Percentiles rank a stretch among this genome's conserved stretches.
Conservation (phyloP, 2,329 filamentous ascomycete species). For the Pestalotiopsis sp. region DNA sequence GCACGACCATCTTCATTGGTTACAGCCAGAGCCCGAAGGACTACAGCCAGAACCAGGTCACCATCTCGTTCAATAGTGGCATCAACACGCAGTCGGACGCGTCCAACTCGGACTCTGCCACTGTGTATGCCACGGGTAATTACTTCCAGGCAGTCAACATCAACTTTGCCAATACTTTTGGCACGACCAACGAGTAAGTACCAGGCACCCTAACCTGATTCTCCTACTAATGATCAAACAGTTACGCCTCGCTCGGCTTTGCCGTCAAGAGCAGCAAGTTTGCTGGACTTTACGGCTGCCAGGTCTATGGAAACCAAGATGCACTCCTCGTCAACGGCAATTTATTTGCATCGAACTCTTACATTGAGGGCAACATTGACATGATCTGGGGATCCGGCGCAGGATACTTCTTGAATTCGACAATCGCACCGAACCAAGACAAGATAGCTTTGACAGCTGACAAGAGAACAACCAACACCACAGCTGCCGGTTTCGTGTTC, state of each 20-base stretch:
- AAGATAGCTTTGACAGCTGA: constrained; percentile 33
- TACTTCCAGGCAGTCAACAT: constrained; percentile 41
- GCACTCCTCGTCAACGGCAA: constrained; percentile 46
- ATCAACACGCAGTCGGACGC: constrained; percentile 38
- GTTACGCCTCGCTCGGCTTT: constrained; percentile 40
- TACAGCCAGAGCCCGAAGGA: constrained; percentile 38
- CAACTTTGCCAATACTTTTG: constrained; percentile 41
- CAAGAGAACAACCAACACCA: constrained; percentile 41
- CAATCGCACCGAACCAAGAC: constrained; percentile 33
- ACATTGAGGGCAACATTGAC: constrained; percentile 42
- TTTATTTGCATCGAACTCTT: constrained; percentile 42
- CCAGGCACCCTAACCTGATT: neutral
- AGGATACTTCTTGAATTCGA: constrained; percentile 43
- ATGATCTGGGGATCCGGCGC: constrained; percentile 46
- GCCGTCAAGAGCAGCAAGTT: constrained; percentile 43
- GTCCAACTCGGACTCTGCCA: constrained; percentile 40
- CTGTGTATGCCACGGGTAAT: constrained; percentile 41
- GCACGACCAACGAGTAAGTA: constrained; percentile 32
- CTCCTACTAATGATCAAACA: neutral
- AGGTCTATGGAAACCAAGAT: constrained; percentile 50
- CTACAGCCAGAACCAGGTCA: constrained; percentile 33
- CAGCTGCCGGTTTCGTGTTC: constrained; percentile 43
- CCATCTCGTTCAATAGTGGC: constrained; percentile 27
- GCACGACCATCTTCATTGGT: constrained; percentile 40
- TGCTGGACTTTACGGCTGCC: constrained; percentile 48